Evolutionary conservation across 768 basidiomycete genomes (phyloP).

Genomic region (Hirschioporus abietinus): DNA sequence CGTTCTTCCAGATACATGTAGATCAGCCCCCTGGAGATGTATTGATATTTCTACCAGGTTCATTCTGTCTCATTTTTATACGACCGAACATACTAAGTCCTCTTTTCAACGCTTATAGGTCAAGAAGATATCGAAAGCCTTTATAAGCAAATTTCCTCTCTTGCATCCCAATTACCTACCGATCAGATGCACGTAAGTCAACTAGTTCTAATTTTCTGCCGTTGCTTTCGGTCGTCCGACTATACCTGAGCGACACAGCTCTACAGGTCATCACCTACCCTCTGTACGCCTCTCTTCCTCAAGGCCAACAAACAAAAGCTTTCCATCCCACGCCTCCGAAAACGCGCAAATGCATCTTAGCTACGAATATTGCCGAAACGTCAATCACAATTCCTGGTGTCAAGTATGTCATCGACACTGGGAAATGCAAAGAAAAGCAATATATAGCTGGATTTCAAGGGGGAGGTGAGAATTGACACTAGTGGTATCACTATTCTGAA

Average conservation of each 20-base stretch:
- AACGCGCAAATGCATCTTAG: conserved; percentile 86
- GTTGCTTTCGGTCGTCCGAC: background rate
- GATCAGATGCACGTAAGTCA: conserved; percentile 44
- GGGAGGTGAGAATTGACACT: conserved; percentile 40
- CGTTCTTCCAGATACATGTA: conserved; percentile 90
- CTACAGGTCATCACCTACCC: conserved; percentile 66
- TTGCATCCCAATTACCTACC: conserved; percentile 63
- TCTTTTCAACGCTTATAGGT: conserved; percentile 39
- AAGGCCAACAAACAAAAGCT: conserved; percentile 69
- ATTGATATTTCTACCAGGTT: conserved; percentile 88
- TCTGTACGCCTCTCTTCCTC: conserved; percentile 84
- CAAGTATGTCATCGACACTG: conserved; percentile 93
- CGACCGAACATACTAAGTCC: background rate
- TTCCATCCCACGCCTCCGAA: conserved; percentile 63
- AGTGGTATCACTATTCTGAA: background rate
- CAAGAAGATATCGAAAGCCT: conserved; percentile 96
- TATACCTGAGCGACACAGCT: conserved; percentile 8
- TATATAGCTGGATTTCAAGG: conserved; percentile 67
- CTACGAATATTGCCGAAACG: conserved; percentile 98
- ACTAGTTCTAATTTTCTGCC: background rate
- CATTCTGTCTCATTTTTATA: conserved; percentile 4
- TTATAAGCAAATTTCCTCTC: conserved; percentile 64
- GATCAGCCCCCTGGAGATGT: conserved; percentile 81
- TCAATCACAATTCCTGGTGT: conserved; percentile 96
- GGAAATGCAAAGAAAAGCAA: conserved; percentile 92